Conservation (phyloP, 805 yeast genomes). For the Suhomyces faveliae region DNA sequence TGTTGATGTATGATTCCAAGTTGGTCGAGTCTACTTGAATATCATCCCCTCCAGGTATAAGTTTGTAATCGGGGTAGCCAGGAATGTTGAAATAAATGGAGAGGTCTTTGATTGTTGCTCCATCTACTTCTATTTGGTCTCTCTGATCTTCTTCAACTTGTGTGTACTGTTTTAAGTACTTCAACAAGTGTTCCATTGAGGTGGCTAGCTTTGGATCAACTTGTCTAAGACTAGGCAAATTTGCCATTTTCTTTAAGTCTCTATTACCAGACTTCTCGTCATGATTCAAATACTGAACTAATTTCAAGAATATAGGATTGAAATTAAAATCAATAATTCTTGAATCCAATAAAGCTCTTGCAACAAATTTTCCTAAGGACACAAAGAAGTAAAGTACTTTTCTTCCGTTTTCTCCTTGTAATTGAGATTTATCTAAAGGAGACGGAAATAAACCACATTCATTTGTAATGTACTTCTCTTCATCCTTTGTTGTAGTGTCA, state of each 20-base stretch:
- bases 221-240: conserved; percentile 37
- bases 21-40: conserved; percentile 51
- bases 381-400: conserved; percentile 54
- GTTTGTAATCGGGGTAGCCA: conserved; percentile 62
- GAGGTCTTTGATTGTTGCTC: conserved; percentile 50
- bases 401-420: conserved; percentile 31
- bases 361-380: conserved; percentile 77
- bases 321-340: conserved; percentile 81
- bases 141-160: conserved; percentile 14
- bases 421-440: conserved; percentile 44
- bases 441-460: conserved; percentile 69
- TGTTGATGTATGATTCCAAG: conserved; percentile 54
- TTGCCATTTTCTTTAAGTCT: conserved; percentile 23
- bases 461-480: conserved; percentile 38
- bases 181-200: conserved; percentile 53
- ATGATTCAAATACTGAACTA: conserved; percentile 43
- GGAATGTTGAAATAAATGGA: conserved; percentile 72
- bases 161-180: conserved; percentile 34
- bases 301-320: conserved; percentile 65
- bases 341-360: conserved; percentile 84
- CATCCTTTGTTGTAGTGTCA: conserved; percentile 16
- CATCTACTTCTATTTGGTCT: conserved; percentile 26
- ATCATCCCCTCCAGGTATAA: conserved; percentile 56
- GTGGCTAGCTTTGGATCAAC: conserved; percentile 61
- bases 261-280: conserved; percentile 5